Evolutionary conservation across 768 basidiomycete genomes (phyloP).

Genomic region (Boletus edulis): DNA sequence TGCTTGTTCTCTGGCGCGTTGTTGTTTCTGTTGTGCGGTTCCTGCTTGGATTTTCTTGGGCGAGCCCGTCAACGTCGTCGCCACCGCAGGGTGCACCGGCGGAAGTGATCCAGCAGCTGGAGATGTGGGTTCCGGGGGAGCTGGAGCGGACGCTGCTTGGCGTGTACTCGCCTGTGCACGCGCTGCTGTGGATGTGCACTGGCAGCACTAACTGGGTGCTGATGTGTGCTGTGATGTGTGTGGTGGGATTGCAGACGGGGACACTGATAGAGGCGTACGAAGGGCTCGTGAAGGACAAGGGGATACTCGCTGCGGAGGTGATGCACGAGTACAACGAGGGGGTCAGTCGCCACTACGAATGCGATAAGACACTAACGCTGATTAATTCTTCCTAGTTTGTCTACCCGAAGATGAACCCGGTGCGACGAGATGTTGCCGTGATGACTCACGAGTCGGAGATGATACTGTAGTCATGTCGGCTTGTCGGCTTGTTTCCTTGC

Average conservation of each 20-base stretch:
- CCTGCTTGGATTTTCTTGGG: slow-evolving; percentile 57
- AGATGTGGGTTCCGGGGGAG: slow-evolving; percentile 75
- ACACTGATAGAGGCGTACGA: slow-evolving; percentile 43
- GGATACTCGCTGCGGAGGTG: slow-evolving; percentile 73
- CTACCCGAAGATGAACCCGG: slow-evolving; percentile 73
- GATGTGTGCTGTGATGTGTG: slow-evolving; percentile 65
- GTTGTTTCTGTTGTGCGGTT: slow-evolving; percentile 64
- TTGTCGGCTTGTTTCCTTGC: too few species aligned
- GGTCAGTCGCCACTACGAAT: slow-evolving; percentile 41
- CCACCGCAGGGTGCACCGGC: slow-evolving; percentile 37
- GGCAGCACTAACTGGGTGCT: slow-evolving; percentile 74
- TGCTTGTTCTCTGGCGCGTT: slow-evolving; percentile 44
- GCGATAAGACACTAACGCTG: background rate
- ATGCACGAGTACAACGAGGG: slow-evolving; percentile 81
- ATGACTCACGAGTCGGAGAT: slow-evolving; percentile 87
- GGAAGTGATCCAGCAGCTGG: slow-evolving; percentile 68
- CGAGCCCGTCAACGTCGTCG: slow-evolving; percentile 35
- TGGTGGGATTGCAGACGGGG: slow-evolving; percentile 63
- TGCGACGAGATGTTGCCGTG: slow-evolving; percentile 74
- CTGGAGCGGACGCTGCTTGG: slow-evolving; percentile 68
- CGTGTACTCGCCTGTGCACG: slow-evolving; percentile 78
- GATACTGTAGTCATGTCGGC: slow-evolving; percentile 14
- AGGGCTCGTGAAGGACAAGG: slow-evolving; percentile 68
- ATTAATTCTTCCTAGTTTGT: slow-evolving; percentile 58
- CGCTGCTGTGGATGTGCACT: slow-evolving; percentile 70